phyloP scores from a whole-genome alignment of 2,329 filamentous ascomycete species.

The Rhexocercosporidium sp. region DNA sequence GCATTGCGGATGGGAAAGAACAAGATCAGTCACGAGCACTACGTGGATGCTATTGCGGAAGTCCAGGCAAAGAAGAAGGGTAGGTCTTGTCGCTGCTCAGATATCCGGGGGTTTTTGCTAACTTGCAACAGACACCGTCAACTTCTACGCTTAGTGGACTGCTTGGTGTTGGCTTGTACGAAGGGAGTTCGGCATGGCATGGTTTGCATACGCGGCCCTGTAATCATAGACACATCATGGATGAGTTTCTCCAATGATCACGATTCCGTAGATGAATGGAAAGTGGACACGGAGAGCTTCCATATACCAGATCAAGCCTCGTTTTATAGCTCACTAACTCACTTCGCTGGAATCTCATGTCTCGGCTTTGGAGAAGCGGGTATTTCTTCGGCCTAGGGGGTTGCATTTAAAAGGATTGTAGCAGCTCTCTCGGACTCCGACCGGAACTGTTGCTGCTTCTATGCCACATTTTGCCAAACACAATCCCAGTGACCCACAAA shows the following conservation, averaged over 20 bases:
- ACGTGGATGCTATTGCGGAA: slow-evolving; percentile 96
- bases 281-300: slow-evolving; percentile 3
- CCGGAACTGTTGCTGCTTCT: no score
- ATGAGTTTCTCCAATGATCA: slow-evolving; percentile 23
- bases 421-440: no score
- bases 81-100: slow-evolving; percentile 33
- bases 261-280: slow-evolving; percentile 8
- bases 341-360: not conserved
- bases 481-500: no score
- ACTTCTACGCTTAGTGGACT: slow-evolving; percentile 38
- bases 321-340: not conserved
- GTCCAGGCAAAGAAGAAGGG: slow-evolving; percentile 83
- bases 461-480: no score
- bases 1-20: slow-evolving; percentile 90
- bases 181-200: slow-evolving; percentile 37
- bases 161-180: slow-evolving; percentile 22
- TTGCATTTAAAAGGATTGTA: no score
- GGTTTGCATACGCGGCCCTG: slow-evolving; percentile 35
- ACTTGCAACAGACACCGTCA: slow-evolving; percentile 36
- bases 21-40: slow-evolving; percentile 98
- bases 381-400: no score
- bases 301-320: not conserved
- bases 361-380: no score
- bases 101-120: slow-evolving; percentile 7
- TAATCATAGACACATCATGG: slow-evolving; percentile 40